Percentiles rank a stretch among this genome's conserved stretches.
Evolutionary conservation across 179 eudicot genomes (phyloP).

Genomic region (Beta lomatogona): DNA sequence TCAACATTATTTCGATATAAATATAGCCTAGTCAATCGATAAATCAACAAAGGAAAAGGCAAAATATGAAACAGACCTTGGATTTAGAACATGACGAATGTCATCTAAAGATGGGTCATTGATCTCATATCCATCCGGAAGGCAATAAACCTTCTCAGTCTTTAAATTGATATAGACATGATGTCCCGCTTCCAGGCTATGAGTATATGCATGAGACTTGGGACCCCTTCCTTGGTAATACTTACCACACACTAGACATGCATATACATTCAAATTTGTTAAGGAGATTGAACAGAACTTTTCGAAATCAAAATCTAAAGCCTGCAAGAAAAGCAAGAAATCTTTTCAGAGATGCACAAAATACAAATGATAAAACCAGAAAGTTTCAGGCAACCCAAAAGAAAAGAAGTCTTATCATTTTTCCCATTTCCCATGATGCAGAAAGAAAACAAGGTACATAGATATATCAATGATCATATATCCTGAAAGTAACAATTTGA

Average conservation of each 20-base stretch:
- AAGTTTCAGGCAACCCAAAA: background rate
- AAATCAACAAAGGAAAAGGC: background rate
- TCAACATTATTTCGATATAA: background rate
- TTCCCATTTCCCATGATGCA: background rate
- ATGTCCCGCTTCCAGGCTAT: slow-evolving; percentile 94
- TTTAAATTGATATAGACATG: slow-evolving; percentile 89
- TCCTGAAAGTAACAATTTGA: background rate
- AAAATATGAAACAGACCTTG: slow-evolving; percentile 53
- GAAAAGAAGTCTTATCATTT: background rate
- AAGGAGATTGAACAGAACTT: slow-evolving; percentile 88
- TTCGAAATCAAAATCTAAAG: slow-evolving; percentile 95
- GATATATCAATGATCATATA: background rate
- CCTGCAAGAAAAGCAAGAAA: slow-evolving; percentile 49
- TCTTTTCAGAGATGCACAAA: background rate
- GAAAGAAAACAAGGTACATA: background rate
- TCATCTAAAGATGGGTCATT: slow-evolving; percentile 89
- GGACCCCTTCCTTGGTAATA: slow-evolving; percentile 92
- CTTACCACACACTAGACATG: slow-evolving; percentile 95
- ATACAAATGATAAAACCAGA: background rate
- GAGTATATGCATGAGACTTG: slow-evolving; percentile 92
- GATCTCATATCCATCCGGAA: slow-evolving; percentile 96
- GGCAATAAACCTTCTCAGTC: slow-evolving; percentile 91
- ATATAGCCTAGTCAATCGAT: background rate
- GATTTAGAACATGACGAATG: slow-evolving; percentile 87
- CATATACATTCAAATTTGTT: slow-evolving; percentile 82